Evolutionary conservation across 2,329 filamentous ascomycete species (phyloP).

Genomic region (Neonectria hederae): DNA sequence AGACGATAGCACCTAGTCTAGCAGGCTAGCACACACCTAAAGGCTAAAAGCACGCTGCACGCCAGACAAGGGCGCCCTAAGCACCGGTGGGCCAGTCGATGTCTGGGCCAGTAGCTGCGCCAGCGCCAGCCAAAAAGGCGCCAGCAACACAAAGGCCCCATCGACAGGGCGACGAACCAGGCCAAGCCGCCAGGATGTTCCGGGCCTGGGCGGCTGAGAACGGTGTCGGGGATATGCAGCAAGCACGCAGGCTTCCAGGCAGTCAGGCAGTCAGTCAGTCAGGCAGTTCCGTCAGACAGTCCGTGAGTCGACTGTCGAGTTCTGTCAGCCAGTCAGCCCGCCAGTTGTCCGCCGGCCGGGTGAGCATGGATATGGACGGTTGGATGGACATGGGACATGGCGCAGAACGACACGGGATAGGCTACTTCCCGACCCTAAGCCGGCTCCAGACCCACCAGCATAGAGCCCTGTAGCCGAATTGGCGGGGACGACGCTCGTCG

Average conservation of each 20-base stretch:
- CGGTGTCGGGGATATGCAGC: constrained; percentile 3
- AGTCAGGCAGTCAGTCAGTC: constrained; percentile 3
- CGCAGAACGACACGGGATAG: background rate
- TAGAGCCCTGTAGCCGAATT: constrained; percentile 17
- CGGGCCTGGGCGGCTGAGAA: constrained; percentile 36
- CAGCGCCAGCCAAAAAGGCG: constrained; percentile 37
- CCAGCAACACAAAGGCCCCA: constrained; percentile 35
- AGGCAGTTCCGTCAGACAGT: background rate
- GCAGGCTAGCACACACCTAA: background rate
- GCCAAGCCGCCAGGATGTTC: constrained; percentile 25
- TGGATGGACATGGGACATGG: constrained; percentile 11
- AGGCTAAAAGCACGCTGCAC: background rate
- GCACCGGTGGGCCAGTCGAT: constrained; percentile 28
- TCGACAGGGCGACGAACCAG: constrained; percentile 36
- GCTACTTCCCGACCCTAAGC: background rate
- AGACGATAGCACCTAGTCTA: background rate
- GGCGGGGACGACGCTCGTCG: constrained; percentile 19
- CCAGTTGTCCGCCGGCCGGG: background rate
- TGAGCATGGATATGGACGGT: constrained; percentile 9
- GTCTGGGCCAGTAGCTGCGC: constrained; percentile 30
- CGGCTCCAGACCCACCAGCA: background rate
- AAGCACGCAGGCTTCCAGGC: background rate
- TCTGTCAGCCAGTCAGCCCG: constrained; percentile 3
- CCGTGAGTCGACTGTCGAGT: background rate
- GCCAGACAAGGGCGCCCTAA: constrained; percentile 11